phyloP scores from a whole-genome alignment of 306 rosid species.

The Inga oerstediana region DNA sequence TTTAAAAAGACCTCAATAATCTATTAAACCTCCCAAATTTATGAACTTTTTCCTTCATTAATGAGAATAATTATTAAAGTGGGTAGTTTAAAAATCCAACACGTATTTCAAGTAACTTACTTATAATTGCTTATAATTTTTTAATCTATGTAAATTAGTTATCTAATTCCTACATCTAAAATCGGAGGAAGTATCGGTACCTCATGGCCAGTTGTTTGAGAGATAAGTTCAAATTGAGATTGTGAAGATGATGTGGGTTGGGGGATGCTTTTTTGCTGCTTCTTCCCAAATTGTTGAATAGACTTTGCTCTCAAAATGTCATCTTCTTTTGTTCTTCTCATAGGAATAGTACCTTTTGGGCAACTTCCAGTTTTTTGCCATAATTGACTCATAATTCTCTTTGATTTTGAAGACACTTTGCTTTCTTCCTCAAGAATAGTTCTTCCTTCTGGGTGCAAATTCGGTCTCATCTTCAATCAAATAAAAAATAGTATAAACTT shows the following conservation, averaged over 20 bases:
- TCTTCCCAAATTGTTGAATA: background rate
- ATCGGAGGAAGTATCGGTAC: background rate
- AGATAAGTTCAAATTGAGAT: slow-evolving; percentile 42
- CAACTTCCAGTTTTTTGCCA: slow-evolving; percentile 57
- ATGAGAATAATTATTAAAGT: no score
- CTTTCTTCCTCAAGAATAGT: slow-evolving; percentile 39
- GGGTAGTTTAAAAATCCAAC: no score
- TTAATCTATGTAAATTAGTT: no score
- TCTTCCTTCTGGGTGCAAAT: slow-evolving; percentile 43
- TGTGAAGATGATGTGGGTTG: slow-evolving; percentile 41
- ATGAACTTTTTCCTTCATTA: no score
- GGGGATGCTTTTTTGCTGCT: slow-evolving; percentile 34
- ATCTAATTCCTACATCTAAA: no score
- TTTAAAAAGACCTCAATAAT: no score
- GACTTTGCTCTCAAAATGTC: background rate
- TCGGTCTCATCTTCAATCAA: slow-evolving; percentile 43
- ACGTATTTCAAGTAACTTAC: no score
- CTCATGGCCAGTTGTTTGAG: slow-evolving; percentile 52
- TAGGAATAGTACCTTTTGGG: slow-evolving; percentile 54
- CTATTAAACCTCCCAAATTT: no score
- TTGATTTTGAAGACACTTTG: slow-evolving; percentile 36
- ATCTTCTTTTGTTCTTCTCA: background rate
- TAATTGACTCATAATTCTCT: slow-evolving; percentile 40
- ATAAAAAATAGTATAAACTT: background rate
- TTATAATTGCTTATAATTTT: no score